Evolutionary conservation across 1,284 basidiomycete genomes (phyloP).

Genomic region (Omphalotus olearius): DNA sequence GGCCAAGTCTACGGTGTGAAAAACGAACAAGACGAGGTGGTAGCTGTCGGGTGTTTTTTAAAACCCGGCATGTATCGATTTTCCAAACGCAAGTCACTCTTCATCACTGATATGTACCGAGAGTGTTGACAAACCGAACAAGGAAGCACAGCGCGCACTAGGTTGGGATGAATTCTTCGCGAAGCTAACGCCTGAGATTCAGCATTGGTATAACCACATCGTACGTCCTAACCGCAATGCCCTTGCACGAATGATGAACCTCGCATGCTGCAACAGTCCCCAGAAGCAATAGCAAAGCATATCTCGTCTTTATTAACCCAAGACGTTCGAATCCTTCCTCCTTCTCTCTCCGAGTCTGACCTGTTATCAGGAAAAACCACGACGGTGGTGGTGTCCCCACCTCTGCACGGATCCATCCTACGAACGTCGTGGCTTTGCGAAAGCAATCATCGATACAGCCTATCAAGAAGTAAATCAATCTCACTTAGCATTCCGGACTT

Average conservation of each 20-base stretch:
- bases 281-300: background rate
- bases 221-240: background rate
- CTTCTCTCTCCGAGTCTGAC: background rate
- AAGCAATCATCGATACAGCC: conserved; percentile 1
- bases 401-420: conserved; percentile 1
- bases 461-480: background rate
- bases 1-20: conserved; percentile 6
- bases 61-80: background rate
- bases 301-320: background rate
- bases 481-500: no score
- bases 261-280: background rate
- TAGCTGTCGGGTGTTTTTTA: conserved; percentile 4
- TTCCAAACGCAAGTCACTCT: conserved; percentile 1
- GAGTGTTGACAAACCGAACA: background rate
- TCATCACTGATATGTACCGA: background rate
- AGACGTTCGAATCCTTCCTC: background rate
- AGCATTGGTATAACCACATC: conserved; percentile 6
- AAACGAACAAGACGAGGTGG: conserved; percentile 1
- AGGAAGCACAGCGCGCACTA: conserved; percentile 3
- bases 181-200: conserved; percentile 7
- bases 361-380: background rate
- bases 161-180: conserved; percentile 9
- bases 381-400: conserved; percentile 8
- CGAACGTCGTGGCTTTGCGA: conserved; percentile 7
- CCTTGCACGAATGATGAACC: background rate